Evolutionary conservation across 768 basidiomycete genomes (phyloP), one percentile per base, ranked within the genome.

Genomic region (Boletus rubropictus): DNA sequence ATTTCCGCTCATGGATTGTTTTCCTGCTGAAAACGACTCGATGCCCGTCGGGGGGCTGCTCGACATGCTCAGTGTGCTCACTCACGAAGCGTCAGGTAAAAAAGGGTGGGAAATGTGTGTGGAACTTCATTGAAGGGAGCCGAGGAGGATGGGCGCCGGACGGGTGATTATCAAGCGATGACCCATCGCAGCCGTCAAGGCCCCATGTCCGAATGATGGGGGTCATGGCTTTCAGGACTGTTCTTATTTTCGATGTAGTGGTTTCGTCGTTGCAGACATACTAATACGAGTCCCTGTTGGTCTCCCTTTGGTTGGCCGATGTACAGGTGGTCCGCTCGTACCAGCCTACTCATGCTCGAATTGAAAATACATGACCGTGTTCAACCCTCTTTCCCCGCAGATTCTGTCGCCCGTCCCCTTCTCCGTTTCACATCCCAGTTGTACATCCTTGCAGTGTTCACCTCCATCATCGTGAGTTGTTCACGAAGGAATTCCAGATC

Each of bases 401-500:
- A 50, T 42, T 69, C 72, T 42, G 59, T 60, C 55, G 68, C 67
- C 55, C 67, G 66, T 39, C 84, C 84, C 63, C 89, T 69, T 63
- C 91, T 72, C 54, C 84, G 69, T 63, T 89, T 90, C 24, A 95
- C 91, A 62, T 95, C 92, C 86, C 88, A 94, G 62, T 98, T 99
- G 63, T 95, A 97, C 43, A 95, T 85, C 31, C 95, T 75, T 5
- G 95, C 95, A 11, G 89, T 93, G 62, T 98, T 98, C 32, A 83
- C 82, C 62, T 99, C 94, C 89, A 97, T 96, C 9, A 96, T 80
- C 5, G 96, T 98, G 43, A 93, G 75, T 65, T 99, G 96, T 61
- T 98, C 96, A 42, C 91, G 74, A 49, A 98, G 68, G 63, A 89
- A 99, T 61, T 93, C 92, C 18, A 96, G 73, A 63, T 98, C 96